These are phyloP conservation scores for Aspergillus nidulans DNA, from an alignment of 495 filamentous ascomycete species.

Conservation along the genomic window DNA sequence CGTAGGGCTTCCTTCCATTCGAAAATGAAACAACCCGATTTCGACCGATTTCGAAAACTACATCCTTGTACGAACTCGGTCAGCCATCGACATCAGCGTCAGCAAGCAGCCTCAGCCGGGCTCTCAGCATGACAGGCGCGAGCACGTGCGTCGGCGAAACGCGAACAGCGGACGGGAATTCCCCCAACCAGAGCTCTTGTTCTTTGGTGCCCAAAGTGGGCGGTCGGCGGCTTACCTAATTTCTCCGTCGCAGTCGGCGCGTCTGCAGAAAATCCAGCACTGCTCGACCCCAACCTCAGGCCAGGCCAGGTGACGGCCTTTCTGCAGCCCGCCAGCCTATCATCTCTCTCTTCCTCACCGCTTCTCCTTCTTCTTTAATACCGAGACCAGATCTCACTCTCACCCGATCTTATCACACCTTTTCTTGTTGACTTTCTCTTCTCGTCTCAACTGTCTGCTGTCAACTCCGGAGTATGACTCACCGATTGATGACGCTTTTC, in stretches of 20 bases:
- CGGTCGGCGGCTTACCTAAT: conserved; percentile 20
- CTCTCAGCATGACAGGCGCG: neutral
- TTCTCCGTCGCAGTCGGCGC: conserved; percentile 22
- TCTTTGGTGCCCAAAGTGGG: conserved; percentile 18
- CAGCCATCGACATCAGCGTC: neutral
- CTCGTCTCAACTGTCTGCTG: neutral
- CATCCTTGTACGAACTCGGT: conserved; percentile 7
- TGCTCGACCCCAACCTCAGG: neutral
- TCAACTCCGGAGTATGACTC: conserved; percentile 1
- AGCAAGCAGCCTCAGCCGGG: neutral
- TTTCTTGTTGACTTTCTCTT: neutral
- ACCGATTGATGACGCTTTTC: neutral
- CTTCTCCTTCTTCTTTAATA: neutral
- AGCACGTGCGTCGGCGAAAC: neutral
- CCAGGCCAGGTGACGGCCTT: neutral
- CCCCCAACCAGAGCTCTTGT: neutral
- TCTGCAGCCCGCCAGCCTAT: neutral
- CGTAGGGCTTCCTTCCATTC: neutral
- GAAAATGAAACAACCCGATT: too few species aligned
- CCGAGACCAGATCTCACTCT: too few species aligned
- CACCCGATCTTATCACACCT: neutral
- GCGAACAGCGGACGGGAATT: neutral
- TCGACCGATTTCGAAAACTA: too few species aligned
- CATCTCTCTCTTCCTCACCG: neutral
- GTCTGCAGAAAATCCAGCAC: conserved; percentile 4